Evolutionary conservation across 495 filamentous ascomycete genomes (phyloP).

Genomic region (Tetracladium setigerum): DNA sequence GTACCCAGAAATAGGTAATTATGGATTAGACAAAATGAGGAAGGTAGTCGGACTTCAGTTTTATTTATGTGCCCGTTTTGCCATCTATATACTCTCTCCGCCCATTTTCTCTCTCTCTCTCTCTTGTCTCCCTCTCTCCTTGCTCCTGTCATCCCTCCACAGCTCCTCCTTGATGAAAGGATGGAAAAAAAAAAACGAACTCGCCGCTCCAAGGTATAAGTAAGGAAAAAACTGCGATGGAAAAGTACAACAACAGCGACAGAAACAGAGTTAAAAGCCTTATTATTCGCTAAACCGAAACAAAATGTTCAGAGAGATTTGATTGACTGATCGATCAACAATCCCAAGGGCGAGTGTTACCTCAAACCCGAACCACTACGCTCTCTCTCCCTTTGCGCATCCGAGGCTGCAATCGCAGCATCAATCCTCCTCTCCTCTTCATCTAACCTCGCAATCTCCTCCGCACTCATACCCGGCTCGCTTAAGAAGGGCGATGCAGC

Average conservation of each 20-base stretch:
- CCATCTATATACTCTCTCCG: no score
- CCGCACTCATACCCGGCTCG: slow-evolving; percentile 15
- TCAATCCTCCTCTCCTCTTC: slow-evolving; percentile 23
- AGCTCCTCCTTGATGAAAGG: no score
- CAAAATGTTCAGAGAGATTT: neutral
- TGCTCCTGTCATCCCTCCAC: no score
- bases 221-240: neutral
- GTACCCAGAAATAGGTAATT: no score
- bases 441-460: slow-evolving; percentile 18
- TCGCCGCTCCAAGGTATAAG: neutral
- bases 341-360: neutral
- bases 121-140: no score
- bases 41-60: no score
- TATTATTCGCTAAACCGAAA: neutral
- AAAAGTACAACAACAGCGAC: neutral
- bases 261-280: neutral
- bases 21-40: no score
- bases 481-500: slow-evolving; percentile 8
- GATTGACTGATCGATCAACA: neutral
- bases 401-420: slow-evolving; percentile 17
- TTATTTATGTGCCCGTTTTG: no score
- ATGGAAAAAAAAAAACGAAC: no score
- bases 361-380: neutral
- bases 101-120: no score
- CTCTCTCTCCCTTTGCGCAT: slow-evolving; percentile 9